Evolutionary conservation across 1,284 basidiomycete genomes (phyloP), one percentile per base, ranked within the genome.

Genomic region (Puccinia horiana): DNA sequence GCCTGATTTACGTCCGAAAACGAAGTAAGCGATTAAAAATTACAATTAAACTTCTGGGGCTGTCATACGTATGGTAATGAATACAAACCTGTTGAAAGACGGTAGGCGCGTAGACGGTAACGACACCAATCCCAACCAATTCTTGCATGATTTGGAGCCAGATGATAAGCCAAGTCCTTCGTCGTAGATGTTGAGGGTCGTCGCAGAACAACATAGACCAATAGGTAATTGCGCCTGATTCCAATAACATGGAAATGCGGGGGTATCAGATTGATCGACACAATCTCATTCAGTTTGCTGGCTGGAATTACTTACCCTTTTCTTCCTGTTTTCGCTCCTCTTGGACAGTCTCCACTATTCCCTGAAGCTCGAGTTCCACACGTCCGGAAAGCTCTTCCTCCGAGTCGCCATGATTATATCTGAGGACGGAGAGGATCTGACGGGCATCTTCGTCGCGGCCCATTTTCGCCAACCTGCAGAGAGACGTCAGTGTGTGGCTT

Each of bases 71-170:
- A 14, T 4, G 29, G 20, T 11, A 1, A 26, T 2, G 4, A 11
- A 37, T 49, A 52, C 69, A n/a, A 49, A 82, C 61, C 58, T 73
- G 82, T 44, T 73, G 73, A n/a, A 81, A 82, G n/a, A 83, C 58
- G 63, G 85, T 84, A 77, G 74, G 65, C 20, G 79, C 83, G 82
- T 72, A 84, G 72, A 18, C 83, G 81, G 23, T 86, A 61, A 86
- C 82, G 32, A 84, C 85, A 49, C 84, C 86, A 65, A 86, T 86
- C 23, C 86, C 86, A 32, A 84, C 84, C 58, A 85, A 83, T 81
- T 87, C 86, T 80, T 87, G 86, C 72, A 85, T 81, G 74, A 87
- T 84, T 82, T 87, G 86, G 40, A 87, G 82, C 84, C 86, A 85
- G 18, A 83, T 78, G 52, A 76, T 73, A 11, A 61, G 83, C 81